Evolutionary conservation across 2,329 filamentous ascomycete species (phyloP), one percentile per base, ranked within the genome.

Genomic region (Fusarium graminum): DNA sequence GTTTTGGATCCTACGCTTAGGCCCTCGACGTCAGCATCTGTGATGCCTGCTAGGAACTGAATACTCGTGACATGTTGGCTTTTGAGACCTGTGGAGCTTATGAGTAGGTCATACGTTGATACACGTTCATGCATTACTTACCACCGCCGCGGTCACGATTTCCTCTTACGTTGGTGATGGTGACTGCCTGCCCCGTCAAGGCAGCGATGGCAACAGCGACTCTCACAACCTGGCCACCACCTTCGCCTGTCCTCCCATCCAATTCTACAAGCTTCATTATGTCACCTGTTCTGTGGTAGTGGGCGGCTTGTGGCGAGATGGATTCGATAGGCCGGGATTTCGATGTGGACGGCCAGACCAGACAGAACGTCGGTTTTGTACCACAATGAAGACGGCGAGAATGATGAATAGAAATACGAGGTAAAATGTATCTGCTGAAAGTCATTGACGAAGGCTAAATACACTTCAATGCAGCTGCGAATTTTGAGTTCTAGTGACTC

Each of bases 211-310:
- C 80, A 34, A 86, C 79, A 3, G 86, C 86, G 2, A 88, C 77
- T 41, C 88, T 78, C 1, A 89, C 82, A 0, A 90, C 75, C 66
- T 90, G 87, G 4, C 87, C 87, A 6, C 87, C 88, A 6, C 88
- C 88, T 71, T 89, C 87, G 2, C 87, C 86, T 0, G 81, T 85
- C 13, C 80, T 76, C 16, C 87, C 87, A 66, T 88, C 86, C 3
- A 89, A 74, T 51, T 81, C 77, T 25, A 88, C 80, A 9, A 73
- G 61, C 40, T 77, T 80, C 69, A 74, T 73, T 22, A 30, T 66
- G 17, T 45, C 49, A 41, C 38, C 43, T 44, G 26, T 42, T 12
- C 44, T 28, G 42, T 43, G 17, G 46, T 28, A 41, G 51, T 51
- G 43, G 36, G 39, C 19, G n/a, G 28, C n/a, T 40, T 38, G 57